Evolutionary conservation across 2,329 filamentous ascomycete genomes (phyloP).

Genomic region (Fusarium phyllophilum): DNA sequence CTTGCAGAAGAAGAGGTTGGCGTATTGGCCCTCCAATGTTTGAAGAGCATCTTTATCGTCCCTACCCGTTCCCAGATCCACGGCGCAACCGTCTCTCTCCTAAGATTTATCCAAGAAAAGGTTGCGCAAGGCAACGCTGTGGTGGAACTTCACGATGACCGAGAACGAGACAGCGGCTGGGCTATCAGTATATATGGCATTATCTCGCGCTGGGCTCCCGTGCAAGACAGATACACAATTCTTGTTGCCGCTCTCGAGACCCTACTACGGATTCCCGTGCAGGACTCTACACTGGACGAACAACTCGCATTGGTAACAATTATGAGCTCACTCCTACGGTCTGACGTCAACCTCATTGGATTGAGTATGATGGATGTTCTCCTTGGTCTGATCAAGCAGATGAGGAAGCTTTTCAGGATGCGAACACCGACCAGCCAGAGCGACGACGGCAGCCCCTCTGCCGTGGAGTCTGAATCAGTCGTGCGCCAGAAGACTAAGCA

Average conservation of each 20-base stretch:
- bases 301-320: constrained; percentile 81
- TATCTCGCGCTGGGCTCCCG: constrained; percentile 86
- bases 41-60: constrained; percentile 85
- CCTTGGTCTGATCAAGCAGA: constrained; percentile 84
- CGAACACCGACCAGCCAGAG: constrained; percentile 51
- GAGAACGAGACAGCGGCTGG: constrained; percentile 72
- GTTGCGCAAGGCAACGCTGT: constrained; percentile 62
- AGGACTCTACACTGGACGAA: constrained; percentile 75
- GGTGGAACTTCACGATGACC: constrained; percentile 59
- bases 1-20: constrained; percentile 90
- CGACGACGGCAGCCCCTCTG: constrained; percentile 48
- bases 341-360: constrained; percentile 92
- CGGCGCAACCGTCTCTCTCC: constrained; percentile 75
- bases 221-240: constrained; percentile 94
- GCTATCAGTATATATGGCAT: constrained; percentile 83
- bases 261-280: constrained; percentile 73
- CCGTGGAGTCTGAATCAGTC: constrained; percentile 47
- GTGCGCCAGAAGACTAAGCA: constrained; percentile 63
- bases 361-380: constrained; percentile 96
- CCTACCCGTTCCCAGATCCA: constrained; percentile 87
- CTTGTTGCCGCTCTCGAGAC: constrained; percentile 83
- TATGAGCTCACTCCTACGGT: constrained; percentile 84
- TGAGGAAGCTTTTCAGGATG: constrained; percentile 79
- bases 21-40: constrained; percentile 82
- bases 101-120: constrained; percentile 77